These are phyloP conservation scores for Pestalotiopsis sp. DNA, from an alignment of 2,329 filamentous ascomycete species.

Conservation along the genomic window DNA sequence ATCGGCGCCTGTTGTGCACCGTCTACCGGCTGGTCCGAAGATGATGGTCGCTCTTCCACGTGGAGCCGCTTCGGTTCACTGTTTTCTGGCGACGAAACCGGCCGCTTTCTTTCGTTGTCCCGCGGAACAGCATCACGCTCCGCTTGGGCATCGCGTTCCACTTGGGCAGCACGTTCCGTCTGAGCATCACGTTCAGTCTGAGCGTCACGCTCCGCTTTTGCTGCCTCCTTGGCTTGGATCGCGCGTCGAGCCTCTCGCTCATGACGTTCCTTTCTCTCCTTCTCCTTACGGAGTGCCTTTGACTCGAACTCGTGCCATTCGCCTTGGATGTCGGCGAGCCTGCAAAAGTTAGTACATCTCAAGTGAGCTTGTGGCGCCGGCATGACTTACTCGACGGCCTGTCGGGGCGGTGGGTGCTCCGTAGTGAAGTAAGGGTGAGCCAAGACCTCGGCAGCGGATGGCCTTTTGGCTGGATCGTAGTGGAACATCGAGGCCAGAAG, in stretches of 20 bases:
- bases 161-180: too few species aligned
- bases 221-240: slow-evolving; percentile 21
- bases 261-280: slow-evolving; percentile 81
- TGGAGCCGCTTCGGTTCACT: slow-evolving; percentile 8
- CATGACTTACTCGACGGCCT: slow-evolving; percentile 76
- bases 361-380: slow-evolving; percentile 32
- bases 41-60: background rate
- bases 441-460: slow-evolving; percentile 81
- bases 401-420: slow-evolving; percentile 76
- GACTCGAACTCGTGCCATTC: slow-evolving; percentile 99
- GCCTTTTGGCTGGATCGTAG: slow-evolving; percentile 84
- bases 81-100: slow-evolving; percentile 4
- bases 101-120: slow-evolving; percentile 9
- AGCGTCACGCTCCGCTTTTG: background rate
- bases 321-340: slow-evolving; percentile 78
- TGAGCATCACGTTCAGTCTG: too few species aligned
- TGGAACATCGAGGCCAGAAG: slow-evolving; percentile 82
- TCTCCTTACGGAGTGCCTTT: slow-evolving; percentile 89
- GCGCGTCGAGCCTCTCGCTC: slow-evolving; percentile 54
- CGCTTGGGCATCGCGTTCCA: background rate
- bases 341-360: background rate
- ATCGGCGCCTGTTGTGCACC: background rate
- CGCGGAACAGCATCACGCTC: background rate
- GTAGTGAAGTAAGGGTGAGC: slow-evolving; percentile 85
- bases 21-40: background rate